Evolutionary conservation across 1,284 basidiomycete species (phyloP).

Genomic region (Ganoderma resinaceum): DNA sequence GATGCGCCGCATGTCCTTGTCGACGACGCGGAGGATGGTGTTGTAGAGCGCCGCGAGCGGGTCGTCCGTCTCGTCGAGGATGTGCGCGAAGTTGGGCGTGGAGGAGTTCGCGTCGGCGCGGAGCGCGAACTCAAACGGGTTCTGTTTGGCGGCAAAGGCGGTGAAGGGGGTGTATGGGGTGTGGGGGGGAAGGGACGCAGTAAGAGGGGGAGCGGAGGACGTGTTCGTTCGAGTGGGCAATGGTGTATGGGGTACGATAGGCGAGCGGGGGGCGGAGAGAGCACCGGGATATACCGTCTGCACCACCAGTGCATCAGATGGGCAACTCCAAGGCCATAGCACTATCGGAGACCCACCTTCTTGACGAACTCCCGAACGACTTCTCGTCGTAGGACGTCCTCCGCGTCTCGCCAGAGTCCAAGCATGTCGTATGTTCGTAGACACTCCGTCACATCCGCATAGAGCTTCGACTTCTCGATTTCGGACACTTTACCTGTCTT

Average conservation of each 20-base stretch:
- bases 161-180: constrained; percentile 74
- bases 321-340: too few relatives aligned
- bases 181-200: constrained; percentile 49
- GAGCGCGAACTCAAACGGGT: constrained; percentile 46
- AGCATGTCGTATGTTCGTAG: constrained; percentile 85
- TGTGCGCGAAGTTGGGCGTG: constrained; percentile 43
- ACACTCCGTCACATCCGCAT: constrained; percentile 77
- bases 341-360: constrained; percentile 56
- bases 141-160: constrained; percentile 62
- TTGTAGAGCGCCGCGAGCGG: constrained; percentile 81
- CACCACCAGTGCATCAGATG: constrained; percentile 4
- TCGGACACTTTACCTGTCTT: constrained; percentile 51
- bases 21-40: constrained; percentile 82
- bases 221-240: constrained; percentile 44
- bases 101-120: constrained; percentile 26
- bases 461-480: constrained; percentile 66
- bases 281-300: constrained; percentile 79
- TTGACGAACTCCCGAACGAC: constrained; percentile 79
- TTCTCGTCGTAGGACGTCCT: constrained; percentile 79
- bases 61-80: constrained; percentile 70
- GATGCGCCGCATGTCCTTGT: constrained; percentile 72
- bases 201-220: constrained; percentile 30
- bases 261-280: constrained; percentile 71
- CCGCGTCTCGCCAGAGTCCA: constrained; percentile 84
- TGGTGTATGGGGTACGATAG: constrained; percentile 78